phyloP scores from a whole-genome alignment of 352 stramenopile species.

The Pythium apleroticum region DNA sequence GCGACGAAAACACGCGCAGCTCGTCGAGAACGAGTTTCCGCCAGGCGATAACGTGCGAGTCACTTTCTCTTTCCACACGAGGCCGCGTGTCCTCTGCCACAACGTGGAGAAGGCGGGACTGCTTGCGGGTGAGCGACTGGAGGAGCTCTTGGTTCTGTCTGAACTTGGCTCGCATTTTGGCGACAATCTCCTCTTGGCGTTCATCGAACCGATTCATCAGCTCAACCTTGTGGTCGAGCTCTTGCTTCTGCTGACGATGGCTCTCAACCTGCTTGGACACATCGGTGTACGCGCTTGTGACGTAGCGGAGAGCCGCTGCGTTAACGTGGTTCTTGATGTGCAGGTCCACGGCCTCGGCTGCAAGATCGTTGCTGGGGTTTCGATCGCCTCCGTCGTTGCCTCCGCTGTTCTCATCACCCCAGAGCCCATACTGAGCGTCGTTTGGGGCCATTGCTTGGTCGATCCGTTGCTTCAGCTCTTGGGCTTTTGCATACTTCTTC shows the following conservation, averaged over 20 bases:
- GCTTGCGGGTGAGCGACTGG: constrained; percentile 24
- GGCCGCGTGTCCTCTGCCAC: constrained; percentile 11
- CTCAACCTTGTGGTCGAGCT: constrained; percentile 42
- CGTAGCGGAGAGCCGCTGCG: constrained; percentile 24
- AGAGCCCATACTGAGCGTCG: constrained; percentile 18
- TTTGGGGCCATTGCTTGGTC: constrained; percentile 13
- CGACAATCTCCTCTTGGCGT: constrained; percentile 39
- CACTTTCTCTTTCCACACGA: constrained; percentile 18
- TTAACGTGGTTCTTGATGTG: constrained; percentile 33
- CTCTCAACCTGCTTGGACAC: constrained; percentile 24
- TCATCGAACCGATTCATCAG: constrained; percentile 44
- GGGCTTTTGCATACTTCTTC: constrained; percentile 29
- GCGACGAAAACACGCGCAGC: constrained; percentile 27
- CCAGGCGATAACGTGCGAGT: constrained; percentile 11
- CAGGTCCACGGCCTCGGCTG: constrained; percentile 28
- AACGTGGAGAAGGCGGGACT: constrained; percentile 25
- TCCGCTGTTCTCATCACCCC: constrained; percentile 11
- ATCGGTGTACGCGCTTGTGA: constrained; percentile 20
- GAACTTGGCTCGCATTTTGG: constrained; percentile 32
- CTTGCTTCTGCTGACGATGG: constrained; percentile 31
- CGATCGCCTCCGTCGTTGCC: background rate
- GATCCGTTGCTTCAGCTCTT: constrained; percentile 20
- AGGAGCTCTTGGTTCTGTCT: constrained; percentile 33
- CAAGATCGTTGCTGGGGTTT: constrained; percentile 1
- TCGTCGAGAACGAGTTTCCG: constrained; percentile 30